Percentiles rank a stretch among this genome's conserved stretches.
Evolutionary conservation across 371 early-diverging fungal genomes (phyloP).

Genomic region (Funneliformis caledonium): DNA sequence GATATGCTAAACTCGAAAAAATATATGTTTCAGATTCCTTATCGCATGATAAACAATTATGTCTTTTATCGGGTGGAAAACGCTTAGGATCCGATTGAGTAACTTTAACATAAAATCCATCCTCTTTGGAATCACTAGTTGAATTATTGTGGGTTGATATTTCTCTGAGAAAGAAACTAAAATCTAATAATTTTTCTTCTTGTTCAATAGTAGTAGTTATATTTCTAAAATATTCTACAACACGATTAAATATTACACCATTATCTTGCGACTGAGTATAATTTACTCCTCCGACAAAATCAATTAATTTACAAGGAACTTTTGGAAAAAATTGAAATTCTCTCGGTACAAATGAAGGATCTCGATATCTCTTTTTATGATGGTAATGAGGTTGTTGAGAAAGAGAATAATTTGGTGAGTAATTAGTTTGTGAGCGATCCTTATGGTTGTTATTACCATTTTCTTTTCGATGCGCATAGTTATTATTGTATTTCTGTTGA

Average conservation of each 20-base stretch:
- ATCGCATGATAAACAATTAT: slow-evolving; percentile 34
- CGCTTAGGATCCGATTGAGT: background rate
- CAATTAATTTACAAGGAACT: slow-evolving; percentile 10
- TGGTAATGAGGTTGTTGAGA: background rate
- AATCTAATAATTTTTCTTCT: slow-evolving; percentile 17
- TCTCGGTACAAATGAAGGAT: background rate
- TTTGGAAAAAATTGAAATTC: slow-evolving; percentile 19
- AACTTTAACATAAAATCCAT: slow-evolving; percentile 4
- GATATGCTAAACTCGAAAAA: slow-evolving; percentile 15
- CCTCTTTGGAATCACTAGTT: background rate
- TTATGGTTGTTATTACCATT: background rate
- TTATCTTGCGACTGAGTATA: slow-evolving; percentile 8
- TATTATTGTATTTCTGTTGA: background rate
- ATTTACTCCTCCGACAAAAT: slow-evolving; percentile 33
- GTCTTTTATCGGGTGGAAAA: background rate
- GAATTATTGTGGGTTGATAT: background rate
- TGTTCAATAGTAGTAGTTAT: slow-evolving; percentile 13
- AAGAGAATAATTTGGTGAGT: background rate
- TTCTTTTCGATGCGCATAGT: background rate
- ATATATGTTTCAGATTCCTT: slow-evolving; percentile 30
- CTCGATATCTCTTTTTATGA: background rate
- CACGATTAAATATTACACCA: slow-evolving; percentile 12
- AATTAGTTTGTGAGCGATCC: background rate
- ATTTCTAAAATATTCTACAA: slow-evolving; percentile 18
- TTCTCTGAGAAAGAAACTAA: background rate